phyloP scores from a whole-genome alignment of 2,329 filamentous ascomycete species.

The Cladophialophora immunda region DNA sequence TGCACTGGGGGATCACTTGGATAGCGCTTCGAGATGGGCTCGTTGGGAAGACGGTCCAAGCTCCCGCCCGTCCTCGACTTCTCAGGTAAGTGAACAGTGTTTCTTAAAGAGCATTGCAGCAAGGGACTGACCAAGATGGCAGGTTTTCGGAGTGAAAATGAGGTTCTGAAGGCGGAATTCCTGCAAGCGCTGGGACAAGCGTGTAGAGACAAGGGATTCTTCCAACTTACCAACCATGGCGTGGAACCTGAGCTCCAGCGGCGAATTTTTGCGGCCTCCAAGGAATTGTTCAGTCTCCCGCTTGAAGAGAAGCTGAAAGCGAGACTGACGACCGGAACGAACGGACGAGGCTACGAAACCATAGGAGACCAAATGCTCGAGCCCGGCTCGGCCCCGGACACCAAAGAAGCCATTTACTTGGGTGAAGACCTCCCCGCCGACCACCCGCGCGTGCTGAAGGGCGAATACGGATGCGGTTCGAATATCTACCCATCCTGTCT shows the following conservation, averaged over 20 bases:
- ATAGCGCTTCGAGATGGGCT: conserved; percentile 3
- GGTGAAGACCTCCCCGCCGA: conserved; percentile 27
- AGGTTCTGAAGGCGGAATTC: conserved; percentile 8
- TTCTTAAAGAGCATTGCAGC: not conserved
- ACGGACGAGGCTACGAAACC: conserved; percentile 54
- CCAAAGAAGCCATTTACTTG: conserved; percentile 30
- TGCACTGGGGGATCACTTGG: not conserved
- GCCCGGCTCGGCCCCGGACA: conserved; percentile 33
- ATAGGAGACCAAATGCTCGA: conserved; percentile 32
- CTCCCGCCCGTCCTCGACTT: conserved; percentile 25
- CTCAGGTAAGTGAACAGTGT: conserved; percentile 14
- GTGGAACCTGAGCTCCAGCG: conserved; percentile 53
- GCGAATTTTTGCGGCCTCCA: conserved; percentile 49
- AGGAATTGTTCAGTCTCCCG: conserved; percentile 58
- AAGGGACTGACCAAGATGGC: not conserved
- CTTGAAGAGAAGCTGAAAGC: conserved; percentile 41
- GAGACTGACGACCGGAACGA: conserved; percentile 14
- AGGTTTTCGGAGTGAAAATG: conserved; percentile 13
- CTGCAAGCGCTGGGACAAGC: conserved; percentile 55
- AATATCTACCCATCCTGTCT: conserved; percentile 17
- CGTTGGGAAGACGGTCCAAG: not conserved
- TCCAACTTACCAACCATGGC: conserved; percentile 61
- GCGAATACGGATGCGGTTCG: conserved; percentile 16
- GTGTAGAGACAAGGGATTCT: conserved; percentile 49
- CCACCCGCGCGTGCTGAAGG: conserved; percentile 17